These are phyloP conservation scores for Toxicodendron radicans DNA, from an alignment of 345 rosid species.

Conservation along the genomic window DNA sequence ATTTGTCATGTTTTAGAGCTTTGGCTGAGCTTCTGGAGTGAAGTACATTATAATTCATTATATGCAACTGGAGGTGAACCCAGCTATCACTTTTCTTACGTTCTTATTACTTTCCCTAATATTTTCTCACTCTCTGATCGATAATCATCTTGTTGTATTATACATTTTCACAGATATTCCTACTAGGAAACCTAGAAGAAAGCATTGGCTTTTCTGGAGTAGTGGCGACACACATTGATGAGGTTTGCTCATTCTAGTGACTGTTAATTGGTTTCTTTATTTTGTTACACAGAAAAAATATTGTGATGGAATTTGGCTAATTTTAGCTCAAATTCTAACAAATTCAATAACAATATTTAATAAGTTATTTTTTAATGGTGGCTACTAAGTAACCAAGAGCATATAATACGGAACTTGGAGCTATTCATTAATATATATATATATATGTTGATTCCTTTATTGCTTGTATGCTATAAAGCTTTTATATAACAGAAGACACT, in stretches of 20 bases:
- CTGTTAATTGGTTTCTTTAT: neutral
- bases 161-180: constrained; percentile 70
- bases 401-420: too few relatives aligned
- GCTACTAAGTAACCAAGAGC: too few relatives aligned
- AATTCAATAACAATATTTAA: too few relatives aligned
- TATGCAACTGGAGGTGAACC: constrained; percentile 78
- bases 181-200: constrained; percentile 51
- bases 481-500: neutral
- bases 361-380: too few relatives aligned
- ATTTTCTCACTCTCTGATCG: neutral
- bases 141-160: neutral
- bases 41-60: constrained; percentile 90
- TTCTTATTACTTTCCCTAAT: neutral
- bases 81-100: neutral
- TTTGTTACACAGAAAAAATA: too few relatives aligned
- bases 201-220: constrained; percentile 77
- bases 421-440: too few relatives aligned
- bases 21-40: constrained; percentile 99
- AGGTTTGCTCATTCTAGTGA: neutral
- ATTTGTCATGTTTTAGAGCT: constrained; percentile 42
- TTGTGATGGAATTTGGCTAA: too few relatives aligned
- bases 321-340: too few relatives aligned
- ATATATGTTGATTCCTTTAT: too few relatives aligned
- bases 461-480: too few relatives aligned
- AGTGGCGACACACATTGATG: neutral